phyloP scores from a whole-genome alignment of 2,329 filamentous ascomycete species.

The Aspergillus arachidicola region DNA sequence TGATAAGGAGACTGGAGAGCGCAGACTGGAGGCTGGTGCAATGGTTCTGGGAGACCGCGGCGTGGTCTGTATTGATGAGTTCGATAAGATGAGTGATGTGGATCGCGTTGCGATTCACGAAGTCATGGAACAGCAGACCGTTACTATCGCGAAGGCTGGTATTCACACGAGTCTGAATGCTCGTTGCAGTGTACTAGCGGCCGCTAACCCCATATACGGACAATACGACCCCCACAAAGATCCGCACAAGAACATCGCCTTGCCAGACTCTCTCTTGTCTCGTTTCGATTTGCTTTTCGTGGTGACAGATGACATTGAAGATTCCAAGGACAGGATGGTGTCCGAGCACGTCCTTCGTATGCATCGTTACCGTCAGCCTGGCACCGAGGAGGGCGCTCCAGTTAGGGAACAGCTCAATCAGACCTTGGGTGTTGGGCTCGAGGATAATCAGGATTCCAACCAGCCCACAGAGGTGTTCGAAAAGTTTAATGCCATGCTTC shows the following conservation, averaged over 20 bases:
- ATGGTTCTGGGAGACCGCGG: constrained; percentile 98
- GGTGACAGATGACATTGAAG: constrained; percentile 97
- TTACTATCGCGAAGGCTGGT: constrained; percentile 97
- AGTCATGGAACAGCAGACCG: constrained; percentile 99
- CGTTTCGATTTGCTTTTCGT: constrained; percentile 99
- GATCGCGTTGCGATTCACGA: constrained; percentile 98
- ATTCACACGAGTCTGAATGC: constrained; percentile 98
- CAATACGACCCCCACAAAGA: constrained; percentile 99
- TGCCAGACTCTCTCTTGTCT: constrained; percentile 92
- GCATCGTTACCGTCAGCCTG: constrained; percentile 91
- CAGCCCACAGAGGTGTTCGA: constrained; percentile 87
- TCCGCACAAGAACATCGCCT: constrained; percentile 95
- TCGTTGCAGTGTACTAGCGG: constrained; percentile 92
- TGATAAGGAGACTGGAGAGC: constrained; percentile 96
- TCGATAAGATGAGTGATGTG: constrained; percentile 99
- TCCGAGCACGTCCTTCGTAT: constrained; percentile 97
- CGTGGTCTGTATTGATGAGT: constrained; percentile 98
- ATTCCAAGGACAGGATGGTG: constrained; percentile 83
- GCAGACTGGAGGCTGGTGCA: constrained; percentile 91
- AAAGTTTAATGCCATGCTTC: constrained; percentile 94
- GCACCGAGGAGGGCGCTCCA: constrained; percentile 90
- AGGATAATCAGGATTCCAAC: constrained; percentile 71
- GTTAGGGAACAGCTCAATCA: constrained; percentile 86
- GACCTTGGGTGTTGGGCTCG: constrained; percentile 82
- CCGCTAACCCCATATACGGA: constrained; percentile 95